Conservation (phyloP, 192 early-diverging fungal species). For the Dimargaris xerosporica region DNA sequence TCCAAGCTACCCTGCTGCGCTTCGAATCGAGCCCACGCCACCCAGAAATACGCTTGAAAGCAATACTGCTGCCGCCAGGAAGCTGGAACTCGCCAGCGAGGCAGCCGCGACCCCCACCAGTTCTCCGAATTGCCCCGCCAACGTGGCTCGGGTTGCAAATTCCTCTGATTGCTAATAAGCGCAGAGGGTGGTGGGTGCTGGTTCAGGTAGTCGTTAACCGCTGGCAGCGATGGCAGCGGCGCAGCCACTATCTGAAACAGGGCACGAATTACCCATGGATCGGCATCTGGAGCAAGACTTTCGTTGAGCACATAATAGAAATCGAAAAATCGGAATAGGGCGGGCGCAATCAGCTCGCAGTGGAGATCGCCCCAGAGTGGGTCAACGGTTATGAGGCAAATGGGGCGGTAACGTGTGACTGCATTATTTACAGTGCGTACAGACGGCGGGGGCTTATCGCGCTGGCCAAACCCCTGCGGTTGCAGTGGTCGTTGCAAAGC, state of each 20-base stretch:
- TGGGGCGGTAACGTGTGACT: too few relatives aligned
- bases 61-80: not conserved
- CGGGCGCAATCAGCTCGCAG: slow-evolving; percentile 1
- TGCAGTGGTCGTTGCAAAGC: too few relatives aligned
- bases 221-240: not conserved
- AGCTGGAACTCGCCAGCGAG: not conserved
- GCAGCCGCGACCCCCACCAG: not conserved
- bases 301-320: not conserved
- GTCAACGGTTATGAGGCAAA: too few relatives aligned
- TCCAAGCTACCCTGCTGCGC: not conserved
- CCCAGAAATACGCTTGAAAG: not conserved
- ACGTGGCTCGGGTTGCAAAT: too few relatives aligned
- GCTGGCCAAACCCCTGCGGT: too few relatives aligned
- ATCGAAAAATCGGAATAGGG: not conserved
- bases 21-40: slow-evolving; percentile 6
- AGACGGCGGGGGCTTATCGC: too few relatives aligned
- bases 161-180: too few relatives aligned
- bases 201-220: not conserved
- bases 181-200: not conserved
- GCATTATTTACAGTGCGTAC: too few relatives aligned
- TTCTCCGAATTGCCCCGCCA: not conserved
- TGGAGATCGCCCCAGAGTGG: too few relatives aligned
- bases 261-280: not conserved
- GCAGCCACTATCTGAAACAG: not conserved
- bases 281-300: not conserved